phyloP scores from a whole-genome alignment of 2,329 filamentous ascomycete species.

The Cryphonectria nitschkei region DNA sequence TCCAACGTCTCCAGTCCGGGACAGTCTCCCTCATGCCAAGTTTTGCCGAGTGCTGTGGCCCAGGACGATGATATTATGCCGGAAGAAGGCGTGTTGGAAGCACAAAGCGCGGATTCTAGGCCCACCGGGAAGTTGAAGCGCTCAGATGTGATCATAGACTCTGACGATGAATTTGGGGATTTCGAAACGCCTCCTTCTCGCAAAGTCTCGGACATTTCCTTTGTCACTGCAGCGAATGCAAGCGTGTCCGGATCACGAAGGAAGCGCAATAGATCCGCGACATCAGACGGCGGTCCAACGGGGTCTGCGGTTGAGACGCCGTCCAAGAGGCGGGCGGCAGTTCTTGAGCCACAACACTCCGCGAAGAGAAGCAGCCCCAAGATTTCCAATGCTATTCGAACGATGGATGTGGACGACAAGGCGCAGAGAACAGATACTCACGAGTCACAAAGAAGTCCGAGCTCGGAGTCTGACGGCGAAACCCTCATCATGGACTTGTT shows the following conservation, averaged over 20 bases:
- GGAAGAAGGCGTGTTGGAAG: conserved; percentile 15
- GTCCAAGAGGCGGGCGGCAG: conserved; percentile 6
- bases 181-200: conserved; percentile 48
- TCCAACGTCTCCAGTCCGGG: conserved; percentile 4
- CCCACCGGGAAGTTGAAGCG: conserved; percentile 31
- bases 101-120: conserved; percentile 31
- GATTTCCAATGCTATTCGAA: not conserved
- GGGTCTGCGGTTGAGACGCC: not conserved
- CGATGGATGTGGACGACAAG: conserved; percentile 13
- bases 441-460: conserved; percentile 30
- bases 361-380: not conserved
- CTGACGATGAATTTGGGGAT: conserved; percentile 48
- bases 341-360: not conserved
- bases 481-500: conserved; percentile 42
- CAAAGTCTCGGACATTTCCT: conserved; percentile 35
- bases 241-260: conserved; percentile 10
- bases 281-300: not conserved
- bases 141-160: conserved; percentile 54
- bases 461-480: conserved; percentile 36
- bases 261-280: conserved; percentile 11
- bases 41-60: not conserved
- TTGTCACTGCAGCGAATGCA: conserved; percentile 32
- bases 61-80: conserved; percentile 6
- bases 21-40: not conserved
- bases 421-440: conserved; percentile 10